phyloP scores from a whole-genome alignment of 2,329 filamentous ascomycete species.

The Alternaria conjuncta region DNA sequence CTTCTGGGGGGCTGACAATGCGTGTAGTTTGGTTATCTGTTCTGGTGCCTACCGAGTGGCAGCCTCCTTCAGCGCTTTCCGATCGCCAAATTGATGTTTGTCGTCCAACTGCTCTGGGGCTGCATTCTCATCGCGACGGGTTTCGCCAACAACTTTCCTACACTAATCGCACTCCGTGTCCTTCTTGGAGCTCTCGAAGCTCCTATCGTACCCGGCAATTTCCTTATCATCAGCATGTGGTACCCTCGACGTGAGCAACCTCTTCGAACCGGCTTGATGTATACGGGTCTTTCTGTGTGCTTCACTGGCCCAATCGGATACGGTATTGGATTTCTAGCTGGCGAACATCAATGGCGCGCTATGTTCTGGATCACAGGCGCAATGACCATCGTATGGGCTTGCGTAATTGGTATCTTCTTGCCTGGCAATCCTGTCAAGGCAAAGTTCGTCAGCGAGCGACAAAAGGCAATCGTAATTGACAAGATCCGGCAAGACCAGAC shows the following conservation, averaged over 20 bases:
- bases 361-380: slow-evolving; percentile 50
- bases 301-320: slow-evolving; percentile 45
- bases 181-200: slow-evolving; percentile 63
- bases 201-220: slow-evolving; percentile 53
- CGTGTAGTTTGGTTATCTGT: slow-evolving; percentile 28
- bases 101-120: slow-evolving; percentile 20
- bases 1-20: background rate
- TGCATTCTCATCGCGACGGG: slow-evolving; percentile 22
- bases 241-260: slow-evolving; percentile 44
- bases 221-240: slow-evolving; percentile 48
- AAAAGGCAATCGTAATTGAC: slow-evolving; percentile 38
- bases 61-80: slow-evolving; percentile 27
- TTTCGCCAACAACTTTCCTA: slow-evolving; percentile 38
- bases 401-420: slow-evolving; percentile 43
- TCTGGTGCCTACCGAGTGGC: slow-evolving; percentile 25
- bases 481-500: slow-evolving; percentile 53
- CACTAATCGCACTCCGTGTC: slow-evolving; percentile 59
- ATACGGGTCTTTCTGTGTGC: slow-evolving; percentile 44
- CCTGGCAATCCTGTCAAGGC: slow-evolving; percentile 50
- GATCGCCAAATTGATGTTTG: slow-evolving; percentile 25
- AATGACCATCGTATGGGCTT: slow-evolving; percentile 38
- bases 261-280: slow-evolving; percentile 34
- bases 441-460: slow-evolving; percentile 40
- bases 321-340: slow-evolving; percentile 32
- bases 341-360: slow-evolving; percentile 47